Evolutionary conservation across 2,329 filamentous ascomycete genomes (phyloP).

Genomic region (Sodiomyces alkalinus): DNA sequence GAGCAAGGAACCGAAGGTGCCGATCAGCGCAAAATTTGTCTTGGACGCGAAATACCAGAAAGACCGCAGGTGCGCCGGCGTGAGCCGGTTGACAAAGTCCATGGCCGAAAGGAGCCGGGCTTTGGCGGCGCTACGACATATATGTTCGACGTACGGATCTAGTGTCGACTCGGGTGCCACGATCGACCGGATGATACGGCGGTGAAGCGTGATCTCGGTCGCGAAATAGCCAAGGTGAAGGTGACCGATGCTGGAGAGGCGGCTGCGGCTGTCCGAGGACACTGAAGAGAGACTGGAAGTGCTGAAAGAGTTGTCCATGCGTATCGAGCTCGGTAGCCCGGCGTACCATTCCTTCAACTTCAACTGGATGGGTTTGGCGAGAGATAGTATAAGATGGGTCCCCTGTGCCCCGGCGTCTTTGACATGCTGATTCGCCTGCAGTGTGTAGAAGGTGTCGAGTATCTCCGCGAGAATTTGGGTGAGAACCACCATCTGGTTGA

Average conservation of each 20-base stretch:
- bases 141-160: conserved; percentile 75
- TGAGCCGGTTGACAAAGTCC: conserved; percentile 91
- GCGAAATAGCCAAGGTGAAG: conserved; percentile 88
- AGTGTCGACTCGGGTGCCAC: conserved; percentile 25
- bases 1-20: conserved; percentile 79
- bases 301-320: conserved; percentile 48
- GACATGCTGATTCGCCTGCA: conserved; percentile 58
- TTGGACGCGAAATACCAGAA: conserved; percentile 89
- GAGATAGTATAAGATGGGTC: conserved; percentile 55
- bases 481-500: conserved; percentile 60
- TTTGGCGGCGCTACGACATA: conserved; percentile 86
- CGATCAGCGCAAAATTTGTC: conserved; percentile 87
- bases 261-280: conserved; percentile 20
- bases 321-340: conserved; percentile 43
- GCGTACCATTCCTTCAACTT: conserved; percentile 74
- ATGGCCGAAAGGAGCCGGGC: conserved; percentile 89
- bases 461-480: conserved; percentile 66
- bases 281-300: too few relatives aligned
- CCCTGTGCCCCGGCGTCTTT: conserved; percentile 51
- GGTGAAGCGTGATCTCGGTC: conserved; percentile 83
- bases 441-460: conserved; percentile 69
- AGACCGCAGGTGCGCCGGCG: conserved; percentile 68
- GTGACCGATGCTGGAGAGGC: conserved; percentile 52
- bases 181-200: conserved; percentile 77
- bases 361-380: conserved; percentile 69